Percentiles rank a stretch among this genome's conserved stretches.
These are phyloP conservation scores for Chrysoporthe puriensis DNA, from an alignment of 2,329 filamentous ascomycete genomes.

Conservation along the genomic window DNA sequence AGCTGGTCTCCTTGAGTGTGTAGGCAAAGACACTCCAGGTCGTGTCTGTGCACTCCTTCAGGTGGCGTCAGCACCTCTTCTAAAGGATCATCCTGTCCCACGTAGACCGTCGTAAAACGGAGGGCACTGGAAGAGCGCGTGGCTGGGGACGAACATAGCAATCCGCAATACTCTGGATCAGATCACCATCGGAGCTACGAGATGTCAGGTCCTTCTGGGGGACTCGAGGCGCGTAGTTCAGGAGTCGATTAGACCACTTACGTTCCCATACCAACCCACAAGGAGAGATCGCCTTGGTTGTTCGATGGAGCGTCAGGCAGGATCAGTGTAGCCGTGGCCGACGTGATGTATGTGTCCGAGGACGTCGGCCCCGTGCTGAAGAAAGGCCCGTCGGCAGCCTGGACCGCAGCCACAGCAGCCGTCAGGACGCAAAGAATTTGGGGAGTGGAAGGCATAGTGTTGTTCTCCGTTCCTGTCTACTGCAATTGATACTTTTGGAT, in stretches of 20 bases:
- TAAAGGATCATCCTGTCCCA: background rate
- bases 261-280: constrained; percentile 57
- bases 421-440: constrained; percentile 16
- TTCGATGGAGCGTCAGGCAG: constrained; percentile 44
- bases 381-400: constrained; percentile 41
- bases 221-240: background rate
- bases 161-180: constrained; percentile 52
- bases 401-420: constrained; percentile 29
- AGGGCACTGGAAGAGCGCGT: background rate
- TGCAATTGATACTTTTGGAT: background rate
- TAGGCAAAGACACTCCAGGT: constrained; percentile 48
- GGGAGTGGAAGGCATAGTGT: constrained; percentile 16
- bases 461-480: background rate
- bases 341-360: constrained; percentile 45
- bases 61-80: background rate
- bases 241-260: constrained; percentile 23
- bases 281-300: constrained; percentile 43
- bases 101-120: background rate
- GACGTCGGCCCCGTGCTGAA: constrained; percentile 50
- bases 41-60: constrained; percentile 5
- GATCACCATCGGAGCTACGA: constrained; percentile 41
- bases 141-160: constrained; percentile 30
- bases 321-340: constrained; percentile 47
- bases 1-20: constrained; percentile 43
- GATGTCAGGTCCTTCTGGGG: background rate